Base-by-base conservation (phyloP, 345 rosid genomes). In the Bruguiera gymnorhiza region DNA sequence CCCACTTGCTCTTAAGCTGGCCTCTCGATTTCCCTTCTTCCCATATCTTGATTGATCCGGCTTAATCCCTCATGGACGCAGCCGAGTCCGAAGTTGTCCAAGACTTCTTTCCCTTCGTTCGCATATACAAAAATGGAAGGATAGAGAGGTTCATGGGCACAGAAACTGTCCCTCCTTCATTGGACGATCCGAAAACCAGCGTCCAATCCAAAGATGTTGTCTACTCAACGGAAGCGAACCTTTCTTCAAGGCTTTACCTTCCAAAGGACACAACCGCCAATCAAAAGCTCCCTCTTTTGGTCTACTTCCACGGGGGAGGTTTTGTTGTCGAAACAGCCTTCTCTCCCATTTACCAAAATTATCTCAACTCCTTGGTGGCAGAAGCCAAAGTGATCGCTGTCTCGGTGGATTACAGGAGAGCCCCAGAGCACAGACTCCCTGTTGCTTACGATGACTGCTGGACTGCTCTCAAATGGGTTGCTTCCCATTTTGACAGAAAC, bases 351-450 rank as follows among this genome's bases (percentile, higher is more conserved):
- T 75, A 67, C 63, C 72, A 73, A 31, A 53, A 53, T n/a, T 57
- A 63, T 55, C 50, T 65, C 50, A 65, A 66, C 62, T 9, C 29
- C 16, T 2, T 75, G 27, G 75, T 60, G 5, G 52, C 62, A 9
- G 56, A 64, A n/a, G 74, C 71, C 13, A 66, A 70, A 9, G 60
- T 75, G 5, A 19, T 75, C 5, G 74, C 58, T 0, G 75, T 75
- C 62, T 75, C 79, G 18, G 79, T 75, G 19, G 63, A 75, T 23
- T 75, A 75, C 53, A 65, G 79, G 62, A 58, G 70, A 52, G 75
- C 71, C 19, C 79, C 79, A n/a, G 79, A 70, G 66, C 65, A 75
- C 51, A 68, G 60, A 27, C 56, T 76, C 36, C 75, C 79, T 0
- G 27, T 26, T 26, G 75, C 63, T 1, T 71, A 60, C 26, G 72